A percentile compares a stretch with the other conserved stretches of the same genome.
These are phyloP conservation scores for Pestalotiopsis sp. DNA, from an alignment of 2,329 filamentous ascomycete genomes.

Conservation along the genomic window DNA sequence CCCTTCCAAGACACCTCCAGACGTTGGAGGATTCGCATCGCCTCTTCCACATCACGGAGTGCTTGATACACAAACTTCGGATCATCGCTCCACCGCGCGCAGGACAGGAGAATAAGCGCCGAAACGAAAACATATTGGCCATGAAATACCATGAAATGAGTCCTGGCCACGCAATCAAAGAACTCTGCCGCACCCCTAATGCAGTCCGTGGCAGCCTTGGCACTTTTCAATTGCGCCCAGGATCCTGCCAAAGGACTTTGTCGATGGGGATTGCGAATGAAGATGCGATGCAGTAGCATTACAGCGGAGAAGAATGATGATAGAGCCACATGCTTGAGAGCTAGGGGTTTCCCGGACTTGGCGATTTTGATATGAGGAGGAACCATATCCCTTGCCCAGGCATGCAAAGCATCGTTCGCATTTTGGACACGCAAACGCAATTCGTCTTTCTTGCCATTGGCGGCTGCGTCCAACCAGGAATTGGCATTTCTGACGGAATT, in stretches of 20 bases:
- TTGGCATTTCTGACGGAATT: constrained; percentile 7
- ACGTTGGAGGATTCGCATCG: not conserved
- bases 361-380: constrained; percentile 3
- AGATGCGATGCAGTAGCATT: not conserved
- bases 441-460: constrained; percentile 5
- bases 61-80: constrained; percentile 1
- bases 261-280: constrained; percentile 5
- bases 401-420: constrained; percentile 3
- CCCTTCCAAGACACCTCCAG: constrained; percentile 4
- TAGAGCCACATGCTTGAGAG: constrained; percentile 1
- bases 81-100: constrained; percentile 1
- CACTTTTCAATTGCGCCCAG: constrained; percentile 2
- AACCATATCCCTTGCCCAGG: constrained; percentile 5
- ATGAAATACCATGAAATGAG: constrained; percentile 5
- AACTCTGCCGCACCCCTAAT: constrained; percentile 1
- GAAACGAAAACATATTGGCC: constrained; percentile 5
- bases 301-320: constrained; percentile 8
- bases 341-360: not conserved
- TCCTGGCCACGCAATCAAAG: not conserved
- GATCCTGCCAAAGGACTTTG: not conserved
- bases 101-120: constrained; percentile 2
- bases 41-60: constrained; percentile 1
- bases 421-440: not conserved
- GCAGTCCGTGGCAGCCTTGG: constrained; percentile 6
- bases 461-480: not conserved